Conservation (phyloP, 192 early-diverging fungal species). For the Backusella australiensis region DNA sequence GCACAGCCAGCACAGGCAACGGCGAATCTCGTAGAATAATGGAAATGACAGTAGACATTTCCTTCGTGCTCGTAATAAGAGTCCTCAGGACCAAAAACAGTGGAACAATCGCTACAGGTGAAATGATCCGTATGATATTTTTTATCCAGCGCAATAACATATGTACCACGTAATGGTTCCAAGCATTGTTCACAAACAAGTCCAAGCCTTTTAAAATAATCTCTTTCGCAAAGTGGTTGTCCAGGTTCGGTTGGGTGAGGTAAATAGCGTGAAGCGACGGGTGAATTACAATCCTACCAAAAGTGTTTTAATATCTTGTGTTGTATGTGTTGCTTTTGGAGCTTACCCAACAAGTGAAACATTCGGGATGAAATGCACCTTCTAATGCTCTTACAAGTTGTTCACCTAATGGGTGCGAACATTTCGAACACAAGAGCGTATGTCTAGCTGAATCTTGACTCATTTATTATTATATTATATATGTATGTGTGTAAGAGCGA, state of each 20-base stretch:
- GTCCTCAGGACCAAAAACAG: conserved; percentile 91
- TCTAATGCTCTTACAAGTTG: conserved; percentile 90
- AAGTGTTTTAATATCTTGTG: neutral
- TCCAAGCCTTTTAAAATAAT: conserved; percentile 84
- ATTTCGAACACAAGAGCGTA: conserved; percentile 38
- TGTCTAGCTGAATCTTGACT: conserved; percentile 3
- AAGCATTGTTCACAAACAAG: conserved; percentile 87
- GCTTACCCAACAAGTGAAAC: conserved; percentile 92
- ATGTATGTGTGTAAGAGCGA: neutral
- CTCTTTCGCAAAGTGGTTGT: conserved; percentile 78
- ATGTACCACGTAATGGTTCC: conserved; percentile 82
- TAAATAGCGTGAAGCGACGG: conserved; percentile 86
- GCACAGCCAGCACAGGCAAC: conserved; percentile 95
- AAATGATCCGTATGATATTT: conserved; percentile 99
- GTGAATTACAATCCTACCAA: conserved; percentile 69
- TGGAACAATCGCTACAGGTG: conserved; percentile 89
- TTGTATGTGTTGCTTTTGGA: neutral
- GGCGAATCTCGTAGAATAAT: conserved; percentile 90
- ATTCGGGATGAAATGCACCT: conserved; percentile 88
- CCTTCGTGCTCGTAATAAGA: conserved; percentile 96
- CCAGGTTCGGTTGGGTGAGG: conserved; percentile 61
- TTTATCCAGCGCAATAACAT: conserved; percentile 88
- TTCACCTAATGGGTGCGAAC: conserved; percentile 69
- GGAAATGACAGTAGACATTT: conserved; percentile 90
- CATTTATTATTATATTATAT: conserved; percentile 7